A percentile compares a stretch with the other conserved stretches of the same genome.
These are phyloP conservation scores for Pythium utonaiense DNA, from an alignment of 352 stramenopile species.

Conservation along the genomic window DNA sequence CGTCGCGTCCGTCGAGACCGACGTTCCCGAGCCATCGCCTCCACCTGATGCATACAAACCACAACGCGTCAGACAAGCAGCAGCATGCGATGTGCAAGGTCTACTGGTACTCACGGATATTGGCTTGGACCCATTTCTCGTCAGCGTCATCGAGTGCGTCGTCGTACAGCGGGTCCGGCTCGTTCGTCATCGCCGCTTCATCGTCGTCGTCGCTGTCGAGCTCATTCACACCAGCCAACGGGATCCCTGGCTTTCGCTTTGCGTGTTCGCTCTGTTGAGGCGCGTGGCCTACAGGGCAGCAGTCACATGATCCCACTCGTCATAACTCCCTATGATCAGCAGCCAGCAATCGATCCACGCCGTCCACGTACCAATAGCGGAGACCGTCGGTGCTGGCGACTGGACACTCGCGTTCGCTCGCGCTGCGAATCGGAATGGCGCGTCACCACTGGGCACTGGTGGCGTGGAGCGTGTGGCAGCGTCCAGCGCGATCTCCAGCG, in stretches of 20 bases:
- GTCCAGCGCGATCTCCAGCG: conserved; percentile 51
- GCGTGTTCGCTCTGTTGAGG: conserved; percentile 25
- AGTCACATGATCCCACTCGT: neutral
- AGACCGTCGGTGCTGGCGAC: conserved; percentile 14
- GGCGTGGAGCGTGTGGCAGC: conserved; percentile 6
- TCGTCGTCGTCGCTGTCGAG: conserved; percentile 20
- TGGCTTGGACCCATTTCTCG: conserved; percentile 65
- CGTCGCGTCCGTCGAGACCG: conserved; percentile 40
- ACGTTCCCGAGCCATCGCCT: conserved; percentile 1
- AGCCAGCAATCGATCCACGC: neutral
- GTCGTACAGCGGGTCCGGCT: conserved; percentile 62
- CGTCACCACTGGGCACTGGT: conserved; percentile 13
- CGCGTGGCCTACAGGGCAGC: conserved; percentile 27
- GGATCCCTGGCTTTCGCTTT: conserved; percentile 29
- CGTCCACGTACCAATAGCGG: conserved; percentile 17
- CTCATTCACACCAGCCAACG: conserved; percentile 18
- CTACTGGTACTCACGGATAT: conserved; percentile 38
- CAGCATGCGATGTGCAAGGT: conserved; percentile 10
- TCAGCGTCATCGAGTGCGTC: conserved; percentile 58
- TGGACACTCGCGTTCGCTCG: neutral
- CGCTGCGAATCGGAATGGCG: conserved; percentile 41
- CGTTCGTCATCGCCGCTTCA: conserved; percentile 9
- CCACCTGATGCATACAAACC: conserved; percentile 1
- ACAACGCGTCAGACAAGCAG: neutral
- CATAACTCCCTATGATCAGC: neutral